Evolutionary conservation across 768 basidiomycete species (phyloP).

Genomic region (Tephrocybe sp.): DNA sequence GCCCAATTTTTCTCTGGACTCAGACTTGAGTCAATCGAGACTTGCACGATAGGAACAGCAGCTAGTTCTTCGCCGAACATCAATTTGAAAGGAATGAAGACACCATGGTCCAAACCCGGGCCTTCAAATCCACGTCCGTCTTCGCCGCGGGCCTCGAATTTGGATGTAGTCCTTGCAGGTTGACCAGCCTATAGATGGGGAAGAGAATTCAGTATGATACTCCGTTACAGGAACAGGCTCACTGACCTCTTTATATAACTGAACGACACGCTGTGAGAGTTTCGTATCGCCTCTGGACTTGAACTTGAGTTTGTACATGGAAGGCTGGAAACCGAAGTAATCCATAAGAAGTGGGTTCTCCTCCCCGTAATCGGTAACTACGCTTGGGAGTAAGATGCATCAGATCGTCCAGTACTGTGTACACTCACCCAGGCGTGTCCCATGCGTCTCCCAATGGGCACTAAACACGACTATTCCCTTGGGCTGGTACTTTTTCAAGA

Average conservation of each 20-base stretch:
- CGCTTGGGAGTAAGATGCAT: too few species aligned
- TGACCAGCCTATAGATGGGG: slow-evolving; percentile 43
- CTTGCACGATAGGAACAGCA: slow-evolving; percentile 69
- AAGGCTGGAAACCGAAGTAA: slow-evolving; percentile 66
- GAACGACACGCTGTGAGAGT: slow-evolving; percentile 59
- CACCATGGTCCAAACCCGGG: slow-evolving; percentile 76
- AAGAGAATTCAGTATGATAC: background rate
- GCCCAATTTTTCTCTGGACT: slow-evolving; percentile 64
- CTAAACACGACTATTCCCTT: slow-evolving; percentile 82
- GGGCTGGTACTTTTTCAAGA: slow-evolving; percentile 72
- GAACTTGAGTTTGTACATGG: slow-evolving; percentile 65
- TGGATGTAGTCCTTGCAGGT: slow-evolving; percentile 47
- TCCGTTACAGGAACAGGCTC: background rate
- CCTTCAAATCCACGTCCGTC: slow-evolving; percentile 68
- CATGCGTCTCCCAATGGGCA: slow-evolving; percentile 76
- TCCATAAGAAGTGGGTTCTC: slow-evolving; percentile 76
- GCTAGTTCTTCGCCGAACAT: slow-evolving; percentile 74
- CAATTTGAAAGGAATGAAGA: slow-evolving; percentile 75
- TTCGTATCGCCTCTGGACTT: slow-evolving; percentile 61
- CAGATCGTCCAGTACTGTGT: too few species aligned
- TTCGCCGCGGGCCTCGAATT: slow-evolving; percentile 54
- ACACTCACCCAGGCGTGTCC: slow-evolving; percentile 60
- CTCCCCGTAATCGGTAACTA: slow-evolving; percentile 78
- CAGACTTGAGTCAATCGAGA: slow-evolving; percentile 62
- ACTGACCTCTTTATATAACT: slow-evolving; percentile 54